A percentile compares a stretch with the other conserved stretches of the same genome.
phyloP scores from a whole-genome alignment of 768 basidiomycete species.

The Astraeus odoratus region DNA sequence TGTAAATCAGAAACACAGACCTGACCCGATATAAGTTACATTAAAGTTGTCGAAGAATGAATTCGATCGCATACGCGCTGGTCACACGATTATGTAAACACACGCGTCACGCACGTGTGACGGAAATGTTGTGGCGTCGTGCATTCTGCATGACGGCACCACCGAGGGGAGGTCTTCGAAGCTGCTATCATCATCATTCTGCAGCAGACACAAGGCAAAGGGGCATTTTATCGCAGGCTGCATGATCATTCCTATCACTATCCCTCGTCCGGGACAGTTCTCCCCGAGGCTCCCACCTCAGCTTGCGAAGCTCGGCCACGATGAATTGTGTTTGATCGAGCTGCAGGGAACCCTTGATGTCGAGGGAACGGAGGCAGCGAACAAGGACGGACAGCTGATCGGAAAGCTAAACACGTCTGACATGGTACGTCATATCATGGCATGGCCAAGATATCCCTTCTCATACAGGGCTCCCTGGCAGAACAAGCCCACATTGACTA shows the following conservation, averaged over 20 bases:
- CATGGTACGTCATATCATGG: slow-evolving; percentile 36
- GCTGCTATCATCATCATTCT: no score
- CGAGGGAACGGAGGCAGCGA: slow-evolving; percentile 42
- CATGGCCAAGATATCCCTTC: not conserved
- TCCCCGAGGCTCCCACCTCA: slow-evolving; percentile 48
- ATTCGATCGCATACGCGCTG: not conserved
- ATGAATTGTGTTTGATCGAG: slow-evolving; percentile 79
- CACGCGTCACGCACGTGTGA: not conserved
- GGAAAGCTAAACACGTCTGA: slow-evolving; percentile 69
- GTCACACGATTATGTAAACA: not conserved
- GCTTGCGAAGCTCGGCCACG: slow-evolving; percentile 67
- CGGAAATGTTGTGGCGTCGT: no score
- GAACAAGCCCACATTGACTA: slow-evolving; percentile 72
- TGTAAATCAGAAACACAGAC: no score
- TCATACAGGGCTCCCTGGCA: slow-evolving; percentile 19
- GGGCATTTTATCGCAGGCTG: not conserved
- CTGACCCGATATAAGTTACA: no score
- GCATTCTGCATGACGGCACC: no score
- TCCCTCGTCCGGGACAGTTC: slow-evolving; percentile 29
- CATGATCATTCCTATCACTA: slow-evolving; percentile 64
- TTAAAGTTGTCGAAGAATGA: no score
- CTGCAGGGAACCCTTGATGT: slow-evolving; percentile 80
- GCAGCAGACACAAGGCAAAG: no score
- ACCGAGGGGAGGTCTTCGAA: no score
- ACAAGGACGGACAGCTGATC: slow-evolving; percentile 64